Evolutionary conservation across 306 rosid species (phyloP).

Genomic region (Malus fusca): DNA sequence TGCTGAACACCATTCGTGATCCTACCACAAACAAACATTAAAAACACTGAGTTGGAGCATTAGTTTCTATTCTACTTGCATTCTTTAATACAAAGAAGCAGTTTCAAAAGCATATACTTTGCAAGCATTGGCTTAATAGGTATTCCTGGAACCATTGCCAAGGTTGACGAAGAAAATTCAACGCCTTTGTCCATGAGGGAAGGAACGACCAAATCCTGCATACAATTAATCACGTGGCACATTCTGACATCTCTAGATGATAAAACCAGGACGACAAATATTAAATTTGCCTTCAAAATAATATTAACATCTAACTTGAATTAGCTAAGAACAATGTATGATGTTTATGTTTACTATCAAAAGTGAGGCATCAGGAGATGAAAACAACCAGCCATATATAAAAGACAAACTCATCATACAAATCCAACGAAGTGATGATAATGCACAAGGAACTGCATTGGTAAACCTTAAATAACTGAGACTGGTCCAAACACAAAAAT

Average conservation of each 20-base stretch:
- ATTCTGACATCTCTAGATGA: conserved; percentile 10
- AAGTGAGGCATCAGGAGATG: neutral
- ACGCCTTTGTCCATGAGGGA: conserved; percentile 71
- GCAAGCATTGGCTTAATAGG: conserved; percentile 99
- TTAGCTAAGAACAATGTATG: neutral
- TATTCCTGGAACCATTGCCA: conserved; percentile 89
- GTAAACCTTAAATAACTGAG: neutral
- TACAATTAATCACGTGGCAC: conserved; percentile 17
- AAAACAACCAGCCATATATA: neutral
- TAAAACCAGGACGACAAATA: conserved; percentile 6
- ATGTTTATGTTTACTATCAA: neutral
- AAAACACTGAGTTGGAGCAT: conserved; percentile 9
- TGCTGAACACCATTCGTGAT: conserved; percentile 80
- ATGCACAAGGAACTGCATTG: neutral
- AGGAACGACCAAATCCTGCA: conserved; percentile 77
- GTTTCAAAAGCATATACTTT: conserved; percentile 42
- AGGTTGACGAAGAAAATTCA: conserved; percentile 61
- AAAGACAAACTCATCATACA: neutral
- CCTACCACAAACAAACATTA: conserved; percentile 33
- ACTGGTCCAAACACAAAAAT: neutral
- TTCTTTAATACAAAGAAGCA: neutral
- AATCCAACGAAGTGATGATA: neutral
- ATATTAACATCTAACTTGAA: neutral
- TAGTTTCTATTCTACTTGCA: conserved; percentile 1
- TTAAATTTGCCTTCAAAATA: neutral